Evolutionary conservation across 345 rosid species (phyloP), one percentile per base, ranked within the genome.

Genomic region (Lagerstroemia speciosa): DNA sequence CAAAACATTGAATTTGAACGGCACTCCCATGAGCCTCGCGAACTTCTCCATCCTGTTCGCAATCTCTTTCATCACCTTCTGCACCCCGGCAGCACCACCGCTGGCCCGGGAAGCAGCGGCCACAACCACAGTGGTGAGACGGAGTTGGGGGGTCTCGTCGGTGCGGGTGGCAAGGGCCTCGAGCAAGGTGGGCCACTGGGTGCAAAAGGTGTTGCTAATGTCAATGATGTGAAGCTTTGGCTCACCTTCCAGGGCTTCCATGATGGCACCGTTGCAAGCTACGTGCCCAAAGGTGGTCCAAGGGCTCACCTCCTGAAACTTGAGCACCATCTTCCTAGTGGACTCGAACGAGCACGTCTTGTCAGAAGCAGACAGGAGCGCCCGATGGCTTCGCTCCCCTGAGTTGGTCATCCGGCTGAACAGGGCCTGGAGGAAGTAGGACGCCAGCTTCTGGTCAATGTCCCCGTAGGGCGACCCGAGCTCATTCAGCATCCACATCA

Each of bases 221-320:
- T 94, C 99, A 22, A 94, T 73, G 27, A 94, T 91, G 66, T 94
- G 99, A 32, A 91, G 78, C 75, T 86, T 89, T 45, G 64, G 67
- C 71, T 94, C 96, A 3, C 96, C 92, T 27, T 91, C 97, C 7
- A 94, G 81, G 17, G 98, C 96, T 78, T 94, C 99, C 83, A 94
- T 79, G 29, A 94, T 86, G 17, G 98, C 96, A 45, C 98, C 98
- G 58, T 91, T 94, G 48, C 88, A 86, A 10, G 98, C 90, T 12
- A 89, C 98, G 75, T 94, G 98, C n/a, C 98, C 99, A 27, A 94
- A 94, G 71, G 98, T 94, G 43, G 87, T 85, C 99, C 99, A 94
- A 1, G 98, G 99, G 73, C 90, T 86, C 64, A 87, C 96, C 83
- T 94, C 99, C 81, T 94, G 99, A 58, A 91, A 89, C 79, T 86